Evolutionary conservation across 495 filamentous ascomycete genomes (phyloP), one percentile per base, ranked within the genome.

Genomic region (Emericellopsis terricola): DNA sequence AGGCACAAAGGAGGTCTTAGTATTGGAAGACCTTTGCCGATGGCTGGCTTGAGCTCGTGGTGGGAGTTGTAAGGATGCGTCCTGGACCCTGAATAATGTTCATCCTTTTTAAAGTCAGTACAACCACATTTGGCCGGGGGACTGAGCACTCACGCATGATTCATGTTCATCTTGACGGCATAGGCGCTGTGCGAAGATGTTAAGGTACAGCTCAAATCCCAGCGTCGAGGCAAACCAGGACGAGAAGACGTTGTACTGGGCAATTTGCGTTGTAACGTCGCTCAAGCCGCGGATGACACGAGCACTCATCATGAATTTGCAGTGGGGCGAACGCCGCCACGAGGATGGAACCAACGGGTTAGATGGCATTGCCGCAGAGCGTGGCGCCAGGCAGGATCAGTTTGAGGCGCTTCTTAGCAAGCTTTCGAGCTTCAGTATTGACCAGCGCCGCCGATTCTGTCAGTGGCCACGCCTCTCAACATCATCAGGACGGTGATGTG

Each of bases 191-290:
- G n/a, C n/a, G n/a, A n/a, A n/a, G n/a, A n/a, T 57, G 41, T 42
- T 56, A 2, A 64, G 43, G 8, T 55, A 60, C 0, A 57, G 57
- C 8, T 57, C 58, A 41, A 64, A 64, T 14, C 60, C 60, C 39
- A 56, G 53, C 20, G 46, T 60, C 2, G 60, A 57, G 2, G 58
- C 45, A 38, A 64, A 62, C 58, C 58, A 64, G 1, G 57, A 61
- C 0, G 60, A 64, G 32, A 62, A 64, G 51, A 64, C 59, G 29
- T 64, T 64, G 32, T 64, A 62, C 29, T 62, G 57, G 0, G 60
- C 58, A 19, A 60, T 47, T 38, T 62, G 58, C 4, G 58, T 64
- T 1, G 60, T 58, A 31, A 61, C 59, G 37, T 62, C 59, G 1
- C 59, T 59, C 1, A 64, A 36, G 1, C 57, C 54, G 11, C 58